Evolutionary conservation across 106 monocot species (phyloP).

Genomic region (Dendrobium chrysotoxum): DNA sequence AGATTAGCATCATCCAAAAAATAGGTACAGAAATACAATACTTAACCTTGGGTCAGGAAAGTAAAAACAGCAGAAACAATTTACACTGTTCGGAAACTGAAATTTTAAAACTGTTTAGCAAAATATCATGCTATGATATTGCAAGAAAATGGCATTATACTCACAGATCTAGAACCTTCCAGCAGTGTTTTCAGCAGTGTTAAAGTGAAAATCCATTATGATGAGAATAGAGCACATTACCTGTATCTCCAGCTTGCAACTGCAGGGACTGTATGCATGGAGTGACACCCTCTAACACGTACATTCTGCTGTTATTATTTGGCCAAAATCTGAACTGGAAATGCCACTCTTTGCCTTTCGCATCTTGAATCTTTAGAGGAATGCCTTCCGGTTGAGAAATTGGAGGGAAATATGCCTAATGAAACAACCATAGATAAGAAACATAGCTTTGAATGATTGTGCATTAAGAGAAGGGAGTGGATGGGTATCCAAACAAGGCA

Average conservation of each 20-base stretch:
- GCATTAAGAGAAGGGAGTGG: neutral
- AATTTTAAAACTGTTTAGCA: too few relatives aligned
- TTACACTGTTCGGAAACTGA: too few relatives aligned
- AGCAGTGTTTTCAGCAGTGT: neutral
- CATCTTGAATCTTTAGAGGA: slow-evolving; percentile 94
- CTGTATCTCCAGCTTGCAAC: slow-evolving; percentile 94
- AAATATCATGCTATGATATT: too few relatives aligned
- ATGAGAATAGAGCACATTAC: slow-evolving; percentile 23
- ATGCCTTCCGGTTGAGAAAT: slow-evolving; percentile 95
- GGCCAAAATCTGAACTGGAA: slow-evolving; percentile 99
- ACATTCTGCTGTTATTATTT: slow-evolving; percentile 99
- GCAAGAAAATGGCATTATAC: too few relatives aligned
- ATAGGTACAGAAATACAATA: too few relatives aligned
- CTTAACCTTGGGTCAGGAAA: too few relatives aligned
- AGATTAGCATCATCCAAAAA: too few relatives aligned
- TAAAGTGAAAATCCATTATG: neutral
- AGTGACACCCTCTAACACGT: slow-evolving; percentile 98
- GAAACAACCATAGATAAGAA: slow-evolving; percentile 6
- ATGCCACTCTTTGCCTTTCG: slow-evolving; percentile 82
- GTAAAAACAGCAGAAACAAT: too few relatives aligned
- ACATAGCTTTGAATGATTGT: neutral
- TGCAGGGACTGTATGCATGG: slow-evolving; percentile 99
- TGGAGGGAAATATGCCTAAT: slow-evolving; percentile 87
- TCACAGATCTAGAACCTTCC: too few relatives aligned
- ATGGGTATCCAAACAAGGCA: neutral